Evolutionary conservation across 768 basidiomycete genomes (phyloP).

Genomic region (Amanita molliuscula): DNA sequence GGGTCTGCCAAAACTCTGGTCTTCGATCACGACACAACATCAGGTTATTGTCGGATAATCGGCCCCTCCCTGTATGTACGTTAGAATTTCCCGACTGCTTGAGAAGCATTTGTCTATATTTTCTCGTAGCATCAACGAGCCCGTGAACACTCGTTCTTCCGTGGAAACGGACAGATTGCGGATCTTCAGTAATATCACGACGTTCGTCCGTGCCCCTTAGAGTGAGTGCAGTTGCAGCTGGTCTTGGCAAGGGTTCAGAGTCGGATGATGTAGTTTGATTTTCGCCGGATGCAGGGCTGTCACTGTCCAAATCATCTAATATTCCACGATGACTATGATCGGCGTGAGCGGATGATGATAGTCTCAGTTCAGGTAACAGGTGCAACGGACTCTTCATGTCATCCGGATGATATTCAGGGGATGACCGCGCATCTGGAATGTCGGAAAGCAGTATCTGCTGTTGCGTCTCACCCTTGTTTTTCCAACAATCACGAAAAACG

Average conservation of each 20-base stretch:
- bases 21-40: slow-evolving; percentile 17
- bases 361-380: not conserved
- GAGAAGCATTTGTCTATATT: slow-evolving; percentile 41
- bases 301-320: slow-evolving; percentile 1
- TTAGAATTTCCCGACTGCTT: slow-evolving; percentile 20
- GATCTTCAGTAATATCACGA: slow-evolving; percentile 17
- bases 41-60: not conserved
- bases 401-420: not conserved
- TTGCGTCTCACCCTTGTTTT: slow-evolving; percentile 11
- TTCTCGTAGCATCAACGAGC: slow-evolving; percentile 43
- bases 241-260: slow-evolving; percentile 25
- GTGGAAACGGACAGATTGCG: slow-evolving; percentile 42
- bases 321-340: not conserved
- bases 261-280: slow-evolving; percentile 16
- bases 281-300: slow-evolving; percentile 13
- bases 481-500: slow-evolving; percentile 60
- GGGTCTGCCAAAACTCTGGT: slow-evolving; percentile 46
- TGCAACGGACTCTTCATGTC: not conserved
- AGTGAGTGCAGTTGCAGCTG: slow-evolving; percentile 22
- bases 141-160: slow-evolving; percentile 50
- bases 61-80: not conserved
- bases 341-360: not conserved
- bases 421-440: not conserved
- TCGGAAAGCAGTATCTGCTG: not conserved
- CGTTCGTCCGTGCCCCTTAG: slow-evolving; percentile 22